Conservation (phyloP, 2,329 filamentous ascomycete genomes). For the Hypoxylon sp. region DNA sequence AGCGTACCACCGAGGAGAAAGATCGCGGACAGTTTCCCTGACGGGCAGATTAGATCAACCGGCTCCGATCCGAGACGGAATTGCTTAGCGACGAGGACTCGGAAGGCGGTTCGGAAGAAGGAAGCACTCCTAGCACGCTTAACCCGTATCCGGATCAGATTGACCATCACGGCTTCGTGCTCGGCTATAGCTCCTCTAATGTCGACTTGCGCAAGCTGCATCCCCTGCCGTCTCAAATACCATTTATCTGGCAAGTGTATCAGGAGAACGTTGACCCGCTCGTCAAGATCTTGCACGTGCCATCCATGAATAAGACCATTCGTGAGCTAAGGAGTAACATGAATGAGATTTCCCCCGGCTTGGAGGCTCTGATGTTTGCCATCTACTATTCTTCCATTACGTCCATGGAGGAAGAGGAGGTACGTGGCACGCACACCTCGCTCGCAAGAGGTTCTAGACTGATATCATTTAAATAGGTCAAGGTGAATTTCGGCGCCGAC, state of each 20-base stretch:
- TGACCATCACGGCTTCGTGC: constrained; percentile 78
- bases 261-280: constrained; percentile 80
- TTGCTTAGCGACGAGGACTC: constrained; percentile 64
- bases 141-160: constrained; percentile 50
- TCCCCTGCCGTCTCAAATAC: constrained; percentile 73
- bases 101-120: constrained; percentile 71
- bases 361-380: constrained; percentile 73
- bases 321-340: constrained; percentile 70
- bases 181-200: constrained; percentile 78
- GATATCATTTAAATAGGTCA: constrained; percentile 56
- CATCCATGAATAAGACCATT: constrained; percentile 71
- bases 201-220: constrained; percentile 74
- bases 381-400: constrained; percentile 70
- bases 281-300: constrained; percentile 77
- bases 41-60: constrained; percentile 36
- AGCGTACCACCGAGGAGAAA: background rate
- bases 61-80: constrained; percentile 63
- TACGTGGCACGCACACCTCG: constrained; percentile 46
- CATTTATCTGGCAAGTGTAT: constrained; percentile 76
- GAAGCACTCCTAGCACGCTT: constrained; percentile 60
- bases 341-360: constrained; percentile 65
- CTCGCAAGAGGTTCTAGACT: constrained; percentile 13
- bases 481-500: constrained; percentile 61
- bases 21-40: background rate
- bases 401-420: constrained; percentile 71